Evolutionary conservation across 345 rosid genomes (phyloP), one percentile per base, ranked within the genome.

Genomic region (Syzygium grande): DNA sequence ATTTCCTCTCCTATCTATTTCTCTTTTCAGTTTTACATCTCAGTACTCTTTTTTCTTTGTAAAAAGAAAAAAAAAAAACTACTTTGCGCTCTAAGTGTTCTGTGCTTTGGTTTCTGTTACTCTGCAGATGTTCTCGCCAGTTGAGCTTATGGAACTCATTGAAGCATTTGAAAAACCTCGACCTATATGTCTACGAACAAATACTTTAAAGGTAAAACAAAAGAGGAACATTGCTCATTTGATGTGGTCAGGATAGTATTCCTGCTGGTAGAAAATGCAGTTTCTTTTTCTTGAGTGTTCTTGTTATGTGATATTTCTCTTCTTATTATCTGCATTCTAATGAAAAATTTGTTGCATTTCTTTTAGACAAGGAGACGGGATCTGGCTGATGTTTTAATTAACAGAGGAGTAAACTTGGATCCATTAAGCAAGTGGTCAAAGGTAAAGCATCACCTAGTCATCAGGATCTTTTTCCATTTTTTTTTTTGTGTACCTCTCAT

Each of bases 381-480:
- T 92, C 91, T 97, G 92, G 99, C 99, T 55, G 98, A 95, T 94
- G 98, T 96, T 51, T 97, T 98, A 86, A 92, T 95, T 77, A 96
- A 98, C 91, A 94, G 98, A 92, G 99, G 99, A 83, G 99, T 98
- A 87, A 97, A 98, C 88, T 91, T 98, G 46, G 98, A 96, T 88
- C 99, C 99, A 55, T 90, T 98, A 88, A 93, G 98, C 95, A 98
- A 96, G 90, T 98, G 99, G 99, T 98, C 99, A 14, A 98, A 98
- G 91, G 99, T 98, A 92, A 90, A 90, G 52, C 27, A 56, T 65
- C 73, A 84, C 85, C 49, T n/a, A 29, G 38, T 58, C 53, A 38
- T 49, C 30, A 41, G 52, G 86, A n/a, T 86, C 89, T 10, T 87
- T 25, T 87, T 49, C 63, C 4, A 13, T 46, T 55, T 34, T 41